A percentile compares a stretch with the other conserved stretches of the same genome.
These are phyloP conservation scores for Ceratocystis lukuohia DNA, from an alignment of 2,329 filamentous ascomycete genomes.

Conservation along the genomic window DNA sequence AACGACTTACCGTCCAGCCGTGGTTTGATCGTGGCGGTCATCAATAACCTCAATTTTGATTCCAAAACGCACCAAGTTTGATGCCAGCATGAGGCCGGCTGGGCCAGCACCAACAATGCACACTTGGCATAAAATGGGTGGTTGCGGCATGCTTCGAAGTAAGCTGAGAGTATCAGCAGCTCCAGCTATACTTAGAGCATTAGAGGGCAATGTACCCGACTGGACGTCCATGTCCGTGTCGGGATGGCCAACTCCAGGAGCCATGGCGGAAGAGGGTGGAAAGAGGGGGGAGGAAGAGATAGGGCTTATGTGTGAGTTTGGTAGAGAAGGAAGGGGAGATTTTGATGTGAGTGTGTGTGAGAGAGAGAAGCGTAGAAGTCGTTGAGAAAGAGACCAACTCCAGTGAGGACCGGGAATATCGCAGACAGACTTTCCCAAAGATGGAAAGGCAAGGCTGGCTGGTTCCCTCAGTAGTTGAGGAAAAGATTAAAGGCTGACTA, in stretches of 20 bases:
- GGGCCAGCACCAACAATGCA: constrained; percentile 44
- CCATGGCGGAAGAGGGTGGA: constrained; percentile 23
- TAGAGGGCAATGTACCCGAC: constrained; percentile 25
- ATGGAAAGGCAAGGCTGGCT: constrained; percentile 8
- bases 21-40: constrained; percentile 53
- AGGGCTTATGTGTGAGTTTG: too few species aligned
- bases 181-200: constrained; percentile 25
- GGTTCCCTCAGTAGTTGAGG: neutral
- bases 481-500: neutral
- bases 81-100: constrained; percentile 42
- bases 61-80: constrained; percentile 48
- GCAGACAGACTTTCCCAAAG: neutral
- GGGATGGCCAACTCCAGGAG: constrained; percentile 28
- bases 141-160: constrained; percentile 36
- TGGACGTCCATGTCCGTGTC: constrained; percentile 25
- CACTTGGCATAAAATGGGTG: constrained; percentile 35
- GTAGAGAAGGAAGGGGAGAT: neutral
- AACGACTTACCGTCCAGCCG: constrained; percentile 40
- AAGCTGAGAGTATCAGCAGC: constrained; percentile 35
- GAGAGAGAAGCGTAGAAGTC: neutral
- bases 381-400: neutral
- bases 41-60: constrained; percentile 54
- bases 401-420: neutral
- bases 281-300: neutral
- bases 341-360: too few species aligned